Evolutionary conservation across 2,329 filamentous ascomycete species (phyloP).

Genomic region (Fusarium compactum): DNA sequence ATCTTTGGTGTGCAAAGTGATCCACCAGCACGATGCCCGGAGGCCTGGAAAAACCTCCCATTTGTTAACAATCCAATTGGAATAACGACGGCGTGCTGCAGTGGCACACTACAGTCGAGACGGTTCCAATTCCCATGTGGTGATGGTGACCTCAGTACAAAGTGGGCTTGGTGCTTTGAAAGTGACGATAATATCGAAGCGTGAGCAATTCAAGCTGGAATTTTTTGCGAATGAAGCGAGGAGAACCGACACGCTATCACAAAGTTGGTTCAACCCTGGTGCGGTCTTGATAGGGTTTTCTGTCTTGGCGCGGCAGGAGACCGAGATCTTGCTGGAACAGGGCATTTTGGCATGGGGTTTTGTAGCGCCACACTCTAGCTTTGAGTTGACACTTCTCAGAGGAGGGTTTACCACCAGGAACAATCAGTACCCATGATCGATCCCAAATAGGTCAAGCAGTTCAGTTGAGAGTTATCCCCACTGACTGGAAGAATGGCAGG

Average conservation of each 20-base stretch:
- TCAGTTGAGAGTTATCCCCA: constrained; percentile 2
- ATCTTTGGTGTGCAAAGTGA: constrained; percentile 47
- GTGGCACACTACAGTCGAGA: constrained; percentile 41
- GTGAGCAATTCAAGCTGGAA: constrained; percentile 7
- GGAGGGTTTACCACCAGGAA: constrained; percentile 28
- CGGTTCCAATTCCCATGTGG: constrained; percentile 38
- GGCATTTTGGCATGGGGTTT: constrained; percentile 36
- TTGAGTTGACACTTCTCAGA: constrained; percentile 33
- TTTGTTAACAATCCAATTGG: constrained; percentile 42
- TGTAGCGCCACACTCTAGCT: constrained; percentile 36
- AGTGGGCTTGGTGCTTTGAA: constrained; percentile 14
- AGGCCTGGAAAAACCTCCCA: constrained; percentile 49
- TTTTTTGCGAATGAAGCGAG: constrained; percentile 4
- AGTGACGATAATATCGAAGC: constrained; percentile 22
- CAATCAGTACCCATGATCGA: constrained; percentile 2
- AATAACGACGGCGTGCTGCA: constrained; percentile 46
- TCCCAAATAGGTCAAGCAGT: constrained; percentile 3
- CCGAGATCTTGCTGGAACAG: constrained; percentile 39
- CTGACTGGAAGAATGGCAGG: neutral
- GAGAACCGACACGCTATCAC: constrained; percentile 24
- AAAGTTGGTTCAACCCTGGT: constrained; percentile 34
- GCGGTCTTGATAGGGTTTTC: constrained; percentile 15
- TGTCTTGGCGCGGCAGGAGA: constrained; percentile 24
- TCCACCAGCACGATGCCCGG: constrained; percentile 45
- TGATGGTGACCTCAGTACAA: constrained; percentile 35